Conservation (phyloP, 2,329 filamentous ascomycete species). For the Fusarium citri region DNA sequence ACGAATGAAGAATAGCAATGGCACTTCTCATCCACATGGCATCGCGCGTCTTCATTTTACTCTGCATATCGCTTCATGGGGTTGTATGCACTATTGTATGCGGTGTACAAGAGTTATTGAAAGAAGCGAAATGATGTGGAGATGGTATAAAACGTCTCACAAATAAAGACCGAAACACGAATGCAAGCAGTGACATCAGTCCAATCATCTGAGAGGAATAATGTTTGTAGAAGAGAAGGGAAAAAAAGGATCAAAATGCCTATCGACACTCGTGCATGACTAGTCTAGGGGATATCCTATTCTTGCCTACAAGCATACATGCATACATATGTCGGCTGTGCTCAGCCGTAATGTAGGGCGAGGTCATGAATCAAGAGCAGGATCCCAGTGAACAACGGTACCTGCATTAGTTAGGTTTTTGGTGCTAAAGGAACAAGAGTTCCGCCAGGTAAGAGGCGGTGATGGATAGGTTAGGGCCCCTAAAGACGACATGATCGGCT, state of each 20-base stretch:
- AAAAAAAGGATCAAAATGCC: slow-evolving; percentile 9
- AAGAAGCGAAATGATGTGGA: slow-evolving; percentile 42
- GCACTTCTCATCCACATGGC: slow-evolving; percentile 1
- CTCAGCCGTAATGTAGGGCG: slow-evolving; percentile 14
- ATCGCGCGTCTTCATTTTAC: slow-evolving; percentile 40
- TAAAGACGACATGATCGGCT: slow-evolving; percentile 11
- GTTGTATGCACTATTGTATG: slow-evolving; percentile 30
- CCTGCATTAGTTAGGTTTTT: slow-evolving; percentile 36
- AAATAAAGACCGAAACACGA: slow-evolving; percentile 17
- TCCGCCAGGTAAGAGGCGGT: slow-evolving; percentile 7
- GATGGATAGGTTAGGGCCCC: slow-evolving; percentile 13
- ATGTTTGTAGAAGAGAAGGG: background rate
- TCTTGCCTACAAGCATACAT: background rate
- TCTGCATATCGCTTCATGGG: slow-evolving; percentile 40
- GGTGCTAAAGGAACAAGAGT: slow-evolving; percentile 14
- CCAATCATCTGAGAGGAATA: background rate
- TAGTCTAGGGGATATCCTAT: slow-evolving; percentile 22
- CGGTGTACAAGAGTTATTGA: slow-evolving; percentile 38
- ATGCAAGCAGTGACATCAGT: slow-evolving; percentile 12
- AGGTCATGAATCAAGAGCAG: slow-evolving; percentile 31
- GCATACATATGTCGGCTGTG: background rate
- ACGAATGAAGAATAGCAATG: slow-evolving; percentile 17
- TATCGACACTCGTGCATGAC: slow-evolving; percentile 33
- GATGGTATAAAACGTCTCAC: slow-evolving; percentile 26
- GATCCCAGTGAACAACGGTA: slow-evolving; percentile 22